These are phyloP conservation scores for Eurotiales sp. DNA, from an alignment of 2,329 filamentous ascomycete genomes.

Conservation along the genomic window DNA sequence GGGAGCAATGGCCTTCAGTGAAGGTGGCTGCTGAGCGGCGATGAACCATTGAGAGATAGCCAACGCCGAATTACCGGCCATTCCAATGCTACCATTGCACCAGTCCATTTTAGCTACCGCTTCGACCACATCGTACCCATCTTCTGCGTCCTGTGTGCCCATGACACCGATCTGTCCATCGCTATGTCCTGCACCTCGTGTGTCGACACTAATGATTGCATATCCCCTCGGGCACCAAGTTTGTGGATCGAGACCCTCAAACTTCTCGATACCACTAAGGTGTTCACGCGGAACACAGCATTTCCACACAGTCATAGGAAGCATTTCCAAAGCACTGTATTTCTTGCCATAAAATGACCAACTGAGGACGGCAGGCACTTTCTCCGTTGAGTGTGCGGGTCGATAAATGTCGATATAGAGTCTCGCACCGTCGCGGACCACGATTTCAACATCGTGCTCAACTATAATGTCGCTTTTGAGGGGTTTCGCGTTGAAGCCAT, in stretches of 20 bases:
- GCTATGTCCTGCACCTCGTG: conserved; percentile 30
- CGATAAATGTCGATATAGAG: conserved; percentile 47
- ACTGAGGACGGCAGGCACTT: conserved; percentile 41
- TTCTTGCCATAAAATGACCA: conserved; percentile 49
- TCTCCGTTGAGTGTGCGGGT: conserved; percentile 30
- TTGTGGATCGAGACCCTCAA: conserved; percentile 42
- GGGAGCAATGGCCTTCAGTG: no score
- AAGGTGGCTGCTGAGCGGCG: conserved; percentile 40
- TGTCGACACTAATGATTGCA: conserved; percentile 34
- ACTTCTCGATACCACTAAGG: conserved; percentile 36
- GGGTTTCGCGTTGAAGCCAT: conserved; percentile 32
- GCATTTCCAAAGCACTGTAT: conserved; percentile 37
- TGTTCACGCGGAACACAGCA: conserved; percentile 31
- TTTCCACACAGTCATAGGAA: conserved; percentile 37
- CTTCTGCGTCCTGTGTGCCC: conserved; percentile 44
- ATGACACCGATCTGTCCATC: conserved; percentile 38
- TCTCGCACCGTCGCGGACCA: conserved; percentile 39
- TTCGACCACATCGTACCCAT: conserved; percentile 46
- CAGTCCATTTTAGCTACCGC: conserved; percentile 39
- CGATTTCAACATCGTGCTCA: conserved; percentile 46
- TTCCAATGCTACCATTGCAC: conserved; percentile 44
- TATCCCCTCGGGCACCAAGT: conserved; percentile 30
- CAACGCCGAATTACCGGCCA: conserved; percentile 45
- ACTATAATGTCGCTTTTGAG: conserved; percentile 38
- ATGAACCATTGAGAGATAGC: conserved; percentile 44